Base-by-base conservation (phyloP, 2,329 filamentous ascomycete species). In the Penicillium sp. region DNA sequence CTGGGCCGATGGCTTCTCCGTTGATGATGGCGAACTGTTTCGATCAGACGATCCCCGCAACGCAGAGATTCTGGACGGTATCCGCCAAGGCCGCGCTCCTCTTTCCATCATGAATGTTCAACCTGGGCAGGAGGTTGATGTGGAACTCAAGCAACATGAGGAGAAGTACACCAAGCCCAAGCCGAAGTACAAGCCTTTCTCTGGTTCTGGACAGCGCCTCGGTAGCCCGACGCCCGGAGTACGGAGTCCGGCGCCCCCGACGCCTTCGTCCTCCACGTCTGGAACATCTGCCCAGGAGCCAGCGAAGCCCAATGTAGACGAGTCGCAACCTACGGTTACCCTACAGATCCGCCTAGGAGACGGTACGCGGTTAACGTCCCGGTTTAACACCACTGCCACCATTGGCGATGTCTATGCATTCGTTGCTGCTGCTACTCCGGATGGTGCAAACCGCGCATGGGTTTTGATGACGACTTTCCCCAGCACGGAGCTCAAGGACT, bases 401-500 rank as follows among this genome's bases (percentile, higher is more conserved):
- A 79, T 88, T 55, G 85, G 84, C 39, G 82, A 87, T 60, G 82
- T 88, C 38, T 87, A 87, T 70, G 72, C 76, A 40, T 87, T 87
- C 64, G 84, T 87, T 44, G 72, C 77, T 51, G 77, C 79, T 13
- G 76, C 84, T 5, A 83, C 78, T 45, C 69, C 82, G 0, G 70
- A 73, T 14, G 81, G 79, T 59, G 72, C 74, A 51, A 67, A 74
- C 58, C 78, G 85, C 34, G 63, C 76, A 4, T 88, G 82, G 73
- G 82, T 81, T 4, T 72, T 88, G 57, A 85, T 86, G 81, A 87
- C 85, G 5, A 87, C 85, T 0, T 87, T 88, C 68, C 85, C 85
- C 0, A 85, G 78, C 55, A 85, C 82, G 62, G 84, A 87, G 66
- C 72, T 87, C 38, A 80, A 72, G 16, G 84, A 88, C 63, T 82